These are phyloP conservation scores for Phaeosphaeriaceae sp. DNA, from an alignment of 2,329 filamentous ascomycete genomes.

Conservation along the genomic window DNA sequence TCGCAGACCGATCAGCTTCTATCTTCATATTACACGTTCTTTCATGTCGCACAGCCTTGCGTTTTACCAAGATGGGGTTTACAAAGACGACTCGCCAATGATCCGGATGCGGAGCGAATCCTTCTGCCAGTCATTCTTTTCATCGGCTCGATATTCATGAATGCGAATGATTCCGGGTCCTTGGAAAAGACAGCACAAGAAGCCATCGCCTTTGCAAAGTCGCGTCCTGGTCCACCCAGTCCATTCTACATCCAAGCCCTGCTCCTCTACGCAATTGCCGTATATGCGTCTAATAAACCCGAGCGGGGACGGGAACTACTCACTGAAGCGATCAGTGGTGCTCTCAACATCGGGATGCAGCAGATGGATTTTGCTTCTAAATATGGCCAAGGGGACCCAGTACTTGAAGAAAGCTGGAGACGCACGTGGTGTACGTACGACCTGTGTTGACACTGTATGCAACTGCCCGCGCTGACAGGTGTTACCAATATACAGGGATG, in stretches of 20 bases:
- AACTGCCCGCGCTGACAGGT: not conserved
- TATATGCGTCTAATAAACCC: conserved; percentile 77
- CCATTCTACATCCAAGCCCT: conserved; percentile 75
- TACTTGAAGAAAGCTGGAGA: conserved; percentile 81
- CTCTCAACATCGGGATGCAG: conserved; percentile 81
- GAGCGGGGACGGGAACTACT: conserved; percentile 72
- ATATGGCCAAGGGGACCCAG: conserved; percentile 67
- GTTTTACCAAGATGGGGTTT: conserved; percentile 26
- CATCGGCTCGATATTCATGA: conserved; percentile 61
- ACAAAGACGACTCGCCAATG: conserved; percentile 7
- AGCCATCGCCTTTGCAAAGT: conserved; percentile 13
- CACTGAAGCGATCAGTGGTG: conserved; percentile 71
- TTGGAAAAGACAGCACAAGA: conserved; percentile 40
- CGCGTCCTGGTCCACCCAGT: conserved; percentile 9
- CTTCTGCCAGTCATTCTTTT: conserved; percentile 59
- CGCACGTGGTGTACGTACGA: conserved; percentile 74
- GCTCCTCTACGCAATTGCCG: conserved; percentile 74
- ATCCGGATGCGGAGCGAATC: conserved; percentile 7
- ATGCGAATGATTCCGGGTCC: conserved; percentile 48
- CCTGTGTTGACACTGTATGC: not conserved
- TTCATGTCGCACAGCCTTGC: conserved; percentile 29
- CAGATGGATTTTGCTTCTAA: conserved; percentile 68
- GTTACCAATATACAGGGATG: conserved; percentile 61
- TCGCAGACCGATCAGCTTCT: conserved; percentile 21
- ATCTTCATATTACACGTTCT: conserved; percentile 26